Percentiles rank a stretch among this genome's conserved stretches.
Evolutionary conservation across 495 filamentous ascomycete species (phyloP).

Genomic region (Aspergillus bertholletiae): DNA sequence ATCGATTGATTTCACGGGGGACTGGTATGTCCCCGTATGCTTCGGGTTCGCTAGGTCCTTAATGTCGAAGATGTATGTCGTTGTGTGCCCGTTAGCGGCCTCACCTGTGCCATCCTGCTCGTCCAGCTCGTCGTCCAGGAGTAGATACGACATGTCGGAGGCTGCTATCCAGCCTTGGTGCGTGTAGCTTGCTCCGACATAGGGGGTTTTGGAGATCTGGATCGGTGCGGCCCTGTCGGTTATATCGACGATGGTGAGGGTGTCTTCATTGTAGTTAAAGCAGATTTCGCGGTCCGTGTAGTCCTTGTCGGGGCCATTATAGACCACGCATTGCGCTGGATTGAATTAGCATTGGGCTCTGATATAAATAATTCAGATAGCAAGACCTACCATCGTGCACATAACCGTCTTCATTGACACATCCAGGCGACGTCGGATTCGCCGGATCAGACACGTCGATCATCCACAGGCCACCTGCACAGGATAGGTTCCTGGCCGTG

Average conservation of each 20-base stretch:
- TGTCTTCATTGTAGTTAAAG: slow-evolving; percentile 24
- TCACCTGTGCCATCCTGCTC: slow-evolving; percentile 13
- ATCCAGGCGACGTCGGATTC: slow-evolving; percentile 13
- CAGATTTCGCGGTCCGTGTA: slow-evolving; percentile 17
- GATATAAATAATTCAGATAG: neutral
- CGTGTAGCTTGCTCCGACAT: slow-evolving; percentile 16
- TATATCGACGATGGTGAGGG: slow-evolving; percentile 17
- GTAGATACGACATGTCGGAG: slow-evolving; percentile 13
- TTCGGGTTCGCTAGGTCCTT: slow-evolving; percentile 12
- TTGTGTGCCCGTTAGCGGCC: slow-evolving; percentile 20
- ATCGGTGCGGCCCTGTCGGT: slow-evolving; percentile 14
- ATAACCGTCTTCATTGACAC: slow-evolving; percentile 17
- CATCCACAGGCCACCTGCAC: slow-evolving; percentile 18
- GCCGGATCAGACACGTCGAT: slow-evolving; percentile 18
- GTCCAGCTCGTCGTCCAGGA: slow-evolving; percentile 20
- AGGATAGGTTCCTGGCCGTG: slow-evolving; percentile 8
- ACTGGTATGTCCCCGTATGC: slow-evolving; percentile 19
- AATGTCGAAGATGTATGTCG: slow-evolving; percentile 21
- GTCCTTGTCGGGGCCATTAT: slow-evolving; percentile 11
- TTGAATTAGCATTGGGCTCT: neutral
- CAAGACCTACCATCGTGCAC: slow-evolving; percentile 13
- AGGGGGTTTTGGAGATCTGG: slow-evolving; percentile 20
- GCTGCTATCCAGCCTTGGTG: slow-evolving; percentile 18
- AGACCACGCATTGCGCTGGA: slow-evolving; percentile 19
- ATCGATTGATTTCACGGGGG: slow-evolving; percentile 17